These are phyloP conservation scores for Theileria orientalis DNA, from an alignment of 169 alveolate species.

Conservation along the genomic window DNA sequence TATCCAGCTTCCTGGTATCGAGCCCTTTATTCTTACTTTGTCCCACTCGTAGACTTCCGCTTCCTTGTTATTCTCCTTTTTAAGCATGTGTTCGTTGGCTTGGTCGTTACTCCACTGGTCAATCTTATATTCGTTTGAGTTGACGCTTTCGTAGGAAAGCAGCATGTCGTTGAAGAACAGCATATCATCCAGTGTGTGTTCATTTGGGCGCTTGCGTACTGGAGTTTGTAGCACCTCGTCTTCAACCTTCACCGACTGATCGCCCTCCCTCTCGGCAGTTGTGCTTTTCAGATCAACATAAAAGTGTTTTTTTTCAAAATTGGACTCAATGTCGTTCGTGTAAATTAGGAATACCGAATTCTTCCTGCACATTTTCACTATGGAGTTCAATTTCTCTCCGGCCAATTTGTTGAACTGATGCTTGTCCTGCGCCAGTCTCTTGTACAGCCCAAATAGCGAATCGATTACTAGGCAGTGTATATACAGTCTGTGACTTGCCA, in stretches of 20 bases:
- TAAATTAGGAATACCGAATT: constrained; percentile 6
- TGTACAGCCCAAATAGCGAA: neutral
- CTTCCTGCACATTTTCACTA: neutral
- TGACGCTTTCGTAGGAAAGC: neutral
- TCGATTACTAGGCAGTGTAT: constrained; percentile 16
- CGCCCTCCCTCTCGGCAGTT: neutral
- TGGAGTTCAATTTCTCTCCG: neutral
- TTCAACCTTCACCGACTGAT: no score
- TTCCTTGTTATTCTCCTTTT: neutral
- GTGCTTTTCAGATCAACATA: neutral
- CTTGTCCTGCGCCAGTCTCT: neutral
- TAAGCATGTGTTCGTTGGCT: neutral
- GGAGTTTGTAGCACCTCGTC: neutral
- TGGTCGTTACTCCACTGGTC: neutral
- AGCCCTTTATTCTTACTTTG: neutral
- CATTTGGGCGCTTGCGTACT: neutral
- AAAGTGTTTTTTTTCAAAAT: neutral
- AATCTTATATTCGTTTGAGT: neutral
- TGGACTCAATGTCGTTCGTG: neutral
- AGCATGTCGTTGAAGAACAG: neutral
- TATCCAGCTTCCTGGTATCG: constrained; percentile 8
- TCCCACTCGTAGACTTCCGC: neutral
- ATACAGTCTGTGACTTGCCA: neutral
- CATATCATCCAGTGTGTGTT: neutral
- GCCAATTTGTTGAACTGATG: neutral